A percentile compares a stretch with the other conserved stretches of the same genome.
Conservation (phyloP, 1,284 basidiomycete genomes). For the Cryptococcus hybrid region DNA sequence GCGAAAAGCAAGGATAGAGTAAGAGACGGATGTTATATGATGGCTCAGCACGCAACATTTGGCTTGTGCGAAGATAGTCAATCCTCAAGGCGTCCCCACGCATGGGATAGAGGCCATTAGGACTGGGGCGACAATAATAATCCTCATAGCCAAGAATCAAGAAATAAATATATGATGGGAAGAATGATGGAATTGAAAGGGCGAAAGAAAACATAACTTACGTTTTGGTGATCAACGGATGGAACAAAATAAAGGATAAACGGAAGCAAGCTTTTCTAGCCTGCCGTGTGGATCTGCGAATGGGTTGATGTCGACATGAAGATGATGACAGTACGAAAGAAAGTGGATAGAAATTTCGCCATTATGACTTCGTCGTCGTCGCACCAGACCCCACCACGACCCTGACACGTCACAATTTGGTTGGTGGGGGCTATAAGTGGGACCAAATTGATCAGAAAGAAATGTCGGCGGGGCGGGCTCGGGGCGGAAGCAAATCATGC, state of each 20-base stretch:
- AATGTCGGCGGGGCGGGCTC: too few species aligned
- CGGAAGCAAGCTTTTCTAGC: not conserved
- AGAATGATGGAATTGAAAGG: not conserved
- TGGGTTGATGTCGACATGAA: too few species aligned
- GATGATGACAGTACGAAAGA: not conserved
- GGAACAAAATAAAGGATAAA: not conserved
- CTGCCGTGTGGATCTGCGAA: too few species aligned
- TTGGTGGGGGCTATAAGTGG: too few species aligned
- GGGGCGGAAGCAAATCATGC: too few species aligned
- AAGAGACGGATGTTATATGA: not conserved
- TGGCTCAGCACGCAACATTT: conserved; percentile 43
- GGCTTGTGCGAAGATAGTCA: conserved; percentile 36
- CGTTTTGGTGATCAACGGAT: not conserved
- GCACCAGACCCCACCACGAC: too few species aligned
- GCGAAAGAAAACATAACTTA: not conserved
- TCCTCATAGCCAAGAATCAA: conserved; percentile 30
- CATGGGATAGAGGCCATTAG: conserved; percentile 40
- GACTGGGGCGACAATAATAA: conserved; percentile 48
- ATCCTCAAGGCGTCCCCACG: conserved; percentile 42
- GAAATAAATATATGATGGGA: not conserved
- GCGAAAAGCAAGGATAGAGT: not conserved
- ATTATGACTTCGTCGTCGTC: not conserved
- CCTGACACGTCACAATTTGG: too few species aligned
- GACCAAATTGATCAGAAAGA: too few species aligned
- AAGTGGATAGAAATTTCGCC: not conserved